These are phyloP conservation scores for Trichoderma aggressivum DNA, from an alignment of 2,329 filamentous ascomycete species.

Conservation along the genomic window DNA sequence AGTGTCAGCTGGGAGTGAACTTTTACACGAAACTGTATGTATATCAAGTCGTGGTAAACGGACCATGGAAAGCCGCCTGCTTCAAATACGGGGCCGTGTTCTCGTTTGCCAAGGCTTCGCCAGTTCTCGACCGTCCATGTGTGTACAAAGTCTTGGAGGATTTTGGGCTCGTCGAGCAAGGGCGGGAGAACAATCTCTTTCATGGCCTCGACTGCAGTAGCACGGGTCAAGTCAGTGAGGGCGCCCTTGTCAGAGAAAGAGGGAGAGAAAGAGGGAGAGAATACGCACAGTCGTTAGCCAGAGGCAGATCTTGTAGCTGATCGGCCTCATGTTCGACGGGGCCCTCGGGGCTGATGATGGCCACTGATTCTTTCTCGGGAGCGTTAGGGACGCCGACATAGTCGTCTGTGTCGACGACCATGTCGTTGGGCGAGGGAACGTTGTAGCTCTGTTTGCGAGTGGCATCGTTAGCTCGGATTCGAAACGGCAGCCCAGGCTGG, in stretches of 20 bases:
- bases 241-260: not conserved
- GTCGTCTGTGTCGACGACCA: conserved; percentile 55
- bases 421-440: conserved; percentile 54
- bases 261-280: not conserved
- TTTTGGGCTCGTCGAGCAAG: conserved; percentile 71
- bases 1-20: not conserved
- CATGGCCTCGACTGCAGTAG: conserved; percentile 72
- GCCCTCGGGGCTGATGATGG: conserved; percentile 54
- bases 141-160: conserved; percentile 68
- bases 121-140: conserved; percentile 90
- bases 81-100: conserved; percentile 84
- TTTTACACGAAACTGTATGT: conserved; percentile 23
- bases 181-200: conserved; percentile 73
- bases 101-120: conserved; percentile 70
- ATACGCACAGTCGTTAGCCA: conserved; percentile 53
- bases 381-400: conserved; percentile 49
- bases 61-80: conserved; percentile 86
- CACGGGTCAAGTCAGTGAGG: conserved; percentile 21
- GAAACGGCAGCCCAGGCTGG: conserved; percentile 22
- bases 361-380: conserved; percentile 49
- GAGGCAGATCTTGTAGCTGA: conserved; percentile 44
- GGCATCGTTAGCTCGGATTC: conserved; percentile 28
- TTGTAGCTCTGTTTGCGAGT: conserved; percentile 45
- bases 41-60: conserved; percentile 29
- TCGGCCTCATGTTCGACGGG: conserved; percentile 47